Evolutionary conservation across 2,329 filamentous ascomycete genomes (phyloP).

Genomic region (Pseudogymnoascus sp.): DNA sequence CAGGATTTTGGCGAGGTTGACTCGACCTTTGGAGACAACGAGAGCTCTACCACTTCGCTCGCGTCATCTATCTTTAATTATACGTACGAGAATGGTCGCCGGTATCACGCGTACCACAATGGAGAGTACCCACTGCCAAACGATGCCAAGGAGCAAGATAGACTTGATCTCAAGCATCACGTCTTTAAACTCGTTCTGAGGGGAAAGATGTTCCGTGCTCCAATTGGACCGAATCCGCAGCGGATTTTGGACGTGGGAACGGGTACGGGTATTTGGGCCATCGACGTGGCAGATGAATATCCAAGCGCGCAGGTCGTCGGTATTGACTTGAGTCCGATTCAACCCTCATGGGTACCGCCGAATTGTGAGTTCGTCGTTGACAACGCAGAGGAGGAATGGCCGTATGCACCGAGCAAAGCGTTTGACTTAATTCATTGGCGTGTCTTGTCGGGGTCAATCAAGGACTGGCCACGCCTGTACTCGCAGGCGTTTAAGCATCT

Average conservation of each 20-base stretch:
- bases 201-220: slow-evolving; percentile 23
- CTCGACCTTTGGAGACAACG: slow-evolving; percentile 2
- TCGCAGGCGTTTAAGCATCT: slow-evolving; percentile 17
- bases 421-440: slow-evolving; percentile 29
- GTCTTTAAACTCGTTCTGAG: slow-evolving; percentile 20
- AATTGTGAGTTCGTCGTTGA: slow-evolving; percentile 28
- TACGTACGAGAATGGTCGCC: slow-evolving; percentile 20
- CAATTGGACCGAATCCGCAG: slow-evolving; percentile 20
- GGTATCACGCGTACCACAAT: slow-evolving; percentile 28
- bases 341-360: slow-evolving; percentile 23
- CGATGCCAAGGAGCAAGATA: slow-evolving; percentile 25
- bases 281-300: slow-evolving; percentile 22
- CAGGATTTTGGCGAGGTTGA: slow-evolving; percentile 8
- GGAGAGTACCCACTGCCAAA: slow-evolving; percentile 29
- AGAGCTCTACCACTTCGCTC: slow-evolving; percentile 13
- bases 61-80: slow-evolving; percentile 17
- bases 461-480: slow-evolving; percentile 15
- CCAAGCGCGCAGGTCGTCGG: slow-evolving; percentile 20
- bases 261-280: slow-evolving; percentile 35
- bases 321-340: slow-evolving; percentile 22
- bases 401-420: slow-evolving; percentile 28
- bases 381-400: slow-evolving; percentile 27
- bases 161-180: slow-evolving; percentile 22
- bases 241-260: slow-evolving; percentile 28
- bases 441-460: slow-evolving; percentile 21